phyloP scores from a whole-genome alignment of 495 filamentous ascomycete species.

The Neurospora sp. region DNA sequence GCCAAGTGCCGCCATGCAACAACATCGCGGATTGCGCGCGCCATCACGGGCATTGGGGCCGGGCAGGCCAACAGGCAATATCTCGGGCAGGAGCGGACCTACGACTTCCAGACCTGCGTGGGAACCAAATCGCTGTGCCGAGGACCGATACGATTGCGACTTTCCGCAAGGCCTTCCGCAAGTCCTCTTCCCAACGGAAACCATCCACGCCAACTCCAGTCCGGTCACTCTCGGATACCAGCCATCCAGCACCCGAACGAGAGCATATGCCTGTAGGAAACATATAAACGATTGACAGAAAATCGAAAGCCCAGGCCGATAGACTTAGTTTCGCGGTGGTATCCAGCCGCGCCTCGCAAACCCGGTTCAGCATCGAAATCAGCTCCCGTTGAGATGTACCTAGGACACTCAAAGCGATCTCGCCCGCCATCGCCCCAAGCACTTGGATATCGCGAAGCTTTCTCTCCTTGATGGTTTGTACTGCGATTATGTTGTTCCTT shows the following conservation, averaged over 20 bases:
- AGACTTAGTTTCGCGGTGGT: too few species aligned
- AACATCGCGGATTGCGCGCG: background rate
- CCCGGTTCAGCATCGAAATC: background rate
- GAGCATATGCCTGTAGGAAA: too few species aligned
- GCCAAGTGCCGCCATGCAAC: background rate
- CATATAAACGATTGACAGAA: too few species aligned
- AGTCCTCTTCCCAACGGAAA: background rate
- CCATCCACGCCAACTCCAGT: too few species aligned
- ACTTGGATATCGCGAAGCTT: background rate
- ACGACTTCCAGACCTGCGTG: too few species aligned
- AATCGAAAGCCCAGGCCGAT: too few species aligned
- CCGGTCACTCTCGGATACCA: too few species aligned
- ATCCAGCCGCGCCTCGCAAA: background rate
- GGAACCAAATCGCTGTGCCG: background rate
- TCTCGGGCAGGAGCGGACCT: too few species aligned
- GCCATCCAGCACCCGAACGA: too few species aligned
- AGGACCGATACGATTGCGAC: background rate
- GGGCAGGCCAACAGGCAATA: too few species aligned
- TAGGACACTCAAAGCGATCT: background rate
- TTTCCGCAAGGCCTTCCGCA: background rate
- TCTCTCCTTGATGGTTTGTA: background rate
- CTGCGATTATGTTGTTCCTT: too few species aligned
- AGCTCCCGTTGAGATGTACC: background rate
- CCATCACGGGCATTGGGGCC: too few species aligned
- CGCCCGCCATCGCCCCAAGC: background rate